Evolutionary conservation across 202 grass and related monocot genomes (phyloP).

Genomic region (Brachypodium distachyon): DNA sequence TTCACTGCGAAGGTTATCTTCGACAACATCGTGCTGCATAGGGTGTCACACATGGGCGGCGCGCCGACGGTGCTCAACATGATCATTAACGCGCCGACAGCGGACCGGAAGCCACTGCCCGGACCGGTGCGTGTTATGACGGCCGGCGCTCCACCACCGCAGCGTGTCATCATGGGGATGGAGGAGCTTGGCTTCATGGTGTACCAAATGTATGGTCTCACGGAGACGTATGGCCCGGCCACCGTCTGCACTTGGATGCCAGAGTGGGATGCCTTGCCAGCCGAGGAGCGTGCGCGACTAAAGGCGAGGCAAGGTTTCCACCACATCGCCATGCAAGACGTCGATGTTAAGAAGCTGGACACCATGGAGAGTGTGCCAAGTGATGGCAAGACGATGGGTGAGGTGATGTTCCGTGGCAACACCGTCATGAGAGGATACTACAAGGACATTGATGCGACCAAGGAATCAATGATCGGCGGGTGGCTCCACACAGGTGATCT

Average conservation of each 20-base stretch:
- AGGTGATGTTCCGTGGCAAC: constrained; percentile 86
- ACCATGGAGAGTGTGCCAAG: constrained; percentile 62
- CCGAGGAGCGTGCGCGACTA: constrained; percentile 26
- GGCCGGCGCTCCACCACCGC: constrained; percentile 48
- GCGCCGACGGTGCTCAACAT: constrained; percentile 74
- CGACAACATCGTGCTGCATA: constrained; percentile 42
- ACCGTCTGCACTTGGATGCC: constrained; percentile 67
- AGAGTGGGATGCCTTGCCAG: constrained; percentile 66
- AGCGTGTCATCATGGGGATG: constrained; percentile 29
- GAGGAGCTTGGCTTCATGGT: constrained; percentile 66
- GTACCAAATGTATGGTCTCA: constrained; percentile 67
- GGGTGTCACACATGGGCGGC: constrained; percentile 68
- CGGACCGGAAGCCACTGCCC: constrained; percentile 37
- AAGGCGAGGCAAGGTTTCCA: constrained; percentile 58
- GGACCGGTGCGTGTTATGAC: constrained; percentile 48
- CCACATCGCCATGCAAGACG: constrained; percentile 42
- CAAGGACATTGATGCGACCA: constrained; percentile 49
- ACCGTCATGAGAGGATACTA: constrained; percentile 80
- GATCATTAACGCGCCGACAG: constrained; percentile 28
- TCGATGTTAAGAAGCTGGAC: constrained; percentile 50
- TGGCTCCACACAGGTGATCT: constrained; percentile 60
- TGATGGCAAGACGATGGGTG: constrained; percentile 48
- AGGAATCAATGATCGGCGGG: constrained; percentile 41
- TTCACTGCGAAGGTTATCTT: constrained; percentile 53
- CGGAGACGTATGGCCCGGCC: constrained; percentile 57